A percentile compares a stretch with the other conserved stretches of the same genome.
Evolutionary conservation across 1,284 basidiomycete genomes (phyloP).

Genomic region (Mrakiaceae sp.): DNA sequence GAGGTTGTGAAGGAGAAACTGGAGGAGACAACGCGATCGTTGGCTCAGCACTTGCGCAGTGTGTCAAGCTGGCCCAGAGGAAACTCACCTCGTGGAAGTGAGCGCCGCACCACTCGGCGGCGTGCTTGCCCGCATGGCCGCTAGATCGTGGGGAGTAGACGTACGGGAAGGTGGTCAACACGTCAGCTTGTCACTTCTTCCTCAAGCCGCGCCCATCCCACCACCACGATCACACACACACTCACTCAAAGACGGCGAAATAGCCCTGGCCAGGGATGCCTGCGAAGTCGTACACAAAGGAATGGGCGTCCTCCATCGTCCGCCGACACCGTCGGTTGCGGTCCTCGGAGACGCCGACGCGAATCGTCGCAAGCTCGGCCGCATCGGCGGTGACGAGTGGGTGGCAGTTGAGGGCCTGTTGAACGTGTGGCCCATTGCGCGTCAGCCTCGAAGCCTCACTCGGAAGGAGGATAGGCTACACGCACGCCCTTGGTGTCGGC

Average conservation of each 20-base stretch:
- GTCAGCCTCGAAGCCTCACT: too few relatives aligned
- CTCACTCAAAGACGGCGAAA: constrained; percentile 85
- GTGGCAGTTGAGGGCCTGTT: constrained; percentile 15
- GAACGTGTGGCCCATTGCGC: not conserved
- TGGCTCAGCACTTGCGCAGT: not conserved
- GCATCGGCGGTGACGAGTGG: not conserved
- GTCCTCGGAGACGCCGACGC: constrained; percentile 84
- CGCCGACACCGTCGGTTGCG: constrained; percentile 68
- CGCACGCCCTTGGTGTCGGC: too few relatives aligned
- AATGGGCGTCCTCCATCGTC: constrained; percentile 96
- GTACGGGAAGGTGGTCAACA: too few relatives aligned
- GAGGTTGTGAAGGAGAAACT: constrained; percentile 47
- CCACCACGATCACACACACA: constrained; percentile 1
- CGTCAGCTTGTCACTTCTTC: not conserved
- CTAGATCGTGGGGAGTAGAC: constrained; percentile 18
- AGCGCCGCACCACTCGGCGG: constrained; percentile 95
- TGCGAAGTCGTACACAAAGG: constrained; percentile 88
- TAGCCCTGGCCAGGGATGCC: constrained; percentile 87
- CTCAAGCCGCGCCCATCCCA: not conserved
- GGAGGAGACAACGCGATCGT: constrained; percentile 26
- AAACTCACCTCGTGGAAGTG: constrained; percentile 78
- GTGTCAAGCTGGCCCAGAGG: not conserved
- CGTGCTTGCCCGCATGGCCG: constrained; percentile 95
- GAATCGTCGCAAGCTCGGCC: constrained; percentile 42
- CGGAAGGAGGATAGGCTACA: too few relatives aligned